Conservation (phyloP, 208 protist species). For the Trypanosoma conorhini region DNA sequence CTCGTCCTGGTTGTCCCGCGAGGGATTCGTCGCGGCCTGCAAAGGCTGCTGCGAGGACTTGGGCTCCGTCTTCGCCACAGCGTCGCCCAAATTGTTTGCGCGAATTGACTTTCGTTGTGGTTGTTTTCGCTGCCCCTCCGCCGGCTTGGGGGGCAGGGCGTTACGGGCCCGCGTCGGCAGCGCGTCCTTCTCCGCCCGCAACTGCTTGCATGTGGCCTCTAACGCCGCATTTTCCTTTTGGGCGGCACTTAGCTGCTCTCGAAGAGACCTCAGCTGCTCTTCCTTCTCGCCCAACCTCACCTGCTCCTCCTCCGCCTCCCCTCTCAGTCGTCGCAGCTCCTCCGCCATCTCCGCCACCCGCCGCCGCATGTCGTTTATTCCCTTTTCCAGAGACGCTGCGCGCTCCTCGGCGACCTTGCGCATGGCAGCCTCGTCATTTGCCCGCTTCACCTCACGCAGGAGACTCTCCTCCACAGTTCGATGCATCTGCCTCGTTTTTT, state of each 20-base stretch:
- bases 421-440: conserved; percentile 23
- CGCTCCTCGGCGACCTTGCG: conserved; percentile 24
- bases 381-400: conserved; percentile 29
- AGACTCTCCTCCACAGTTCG: conserved; percentile 27
- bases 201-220: conserved; percentile 15
- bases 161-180: background rate
- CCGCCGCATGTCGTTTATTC: conserved; percentile 17
- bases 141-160: background rate
- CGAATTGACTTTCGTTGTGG: background rate
- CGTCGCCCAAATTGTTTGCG: background rate
- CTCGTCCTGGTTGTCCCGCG: background rate
- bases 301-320: conserved; percentile 11
- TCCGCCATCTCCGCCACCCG: conserved; percentile 5
- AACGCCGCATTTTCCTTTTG: conserved; percentile 18
- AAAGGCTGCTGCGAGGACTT: background rate
- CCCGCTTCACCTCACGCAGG: conserved; percentile 37
- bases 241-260: conserved; percentile 31
- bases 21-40: background rate
- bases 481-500: background rate
- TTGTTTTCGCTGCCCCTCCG: background rate
- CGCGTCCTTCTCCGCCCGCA: conserved; percentile 32
- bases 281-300: conserved; percentile 21
- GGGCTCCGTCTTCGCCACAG: background rate
- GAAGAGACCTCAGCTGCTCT: conserved; percentile 27
- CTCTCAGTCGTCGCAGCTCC: conserved; percentile 31